Evolutionary conservation across 345 rosid species (phyloP).

Genomic region (Angophora floribunda): DNA sequence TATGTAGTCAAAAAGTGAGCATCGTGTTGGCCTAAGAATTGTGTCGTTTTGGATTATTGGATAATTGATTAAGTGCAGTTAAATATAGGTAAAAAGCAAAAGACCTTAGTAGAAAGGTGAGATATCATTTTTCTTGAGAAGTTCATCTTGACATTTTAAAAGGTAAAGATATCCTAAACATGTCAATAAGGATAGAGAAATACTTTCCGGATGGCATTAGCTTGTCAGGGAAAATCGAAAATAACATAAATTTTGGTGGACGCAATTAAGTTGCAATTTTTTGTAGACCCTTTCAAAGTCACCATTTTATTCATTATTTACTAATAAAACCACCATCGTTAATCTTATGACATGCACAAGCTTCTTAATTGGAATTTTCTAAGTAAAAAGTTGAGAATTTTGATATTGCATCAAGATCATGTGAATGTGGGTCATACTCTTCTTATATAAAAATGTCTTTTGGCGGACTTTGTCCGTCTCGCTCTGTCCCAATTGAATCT

Average conservation of each 20-base stretch:
- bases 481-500: neutral
- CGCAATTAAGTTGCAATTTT: neutral
- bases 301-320: neutral
- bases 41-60: neutral
- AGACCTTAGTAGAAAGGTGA: neutral
- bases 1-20: neutral
- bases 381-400: neutral
- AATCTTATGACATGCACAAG: neutral
- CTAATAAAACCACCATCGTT: neutral
- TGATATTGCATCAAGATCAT: no score
- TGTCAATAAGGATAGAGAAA: neutral
- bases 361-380: neutral
- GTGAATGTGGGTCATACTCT: no score
- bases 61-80: neutral
- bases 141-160: neutral
- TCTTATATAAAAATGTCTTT: no score
- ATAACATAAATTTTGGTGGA: neutral
- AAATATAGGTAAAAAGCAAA: neutral
- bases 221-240: neutral
- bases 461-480: neutral
- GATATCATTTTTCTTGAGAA: neutral
- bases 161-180: neutral
- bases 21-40: no score
- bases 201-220: neutral
- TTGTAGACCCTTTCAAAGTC: neutral